Conservation (phyloP, 1,139 yeast genomes). For the Kodamaea anthophila region DNA sequence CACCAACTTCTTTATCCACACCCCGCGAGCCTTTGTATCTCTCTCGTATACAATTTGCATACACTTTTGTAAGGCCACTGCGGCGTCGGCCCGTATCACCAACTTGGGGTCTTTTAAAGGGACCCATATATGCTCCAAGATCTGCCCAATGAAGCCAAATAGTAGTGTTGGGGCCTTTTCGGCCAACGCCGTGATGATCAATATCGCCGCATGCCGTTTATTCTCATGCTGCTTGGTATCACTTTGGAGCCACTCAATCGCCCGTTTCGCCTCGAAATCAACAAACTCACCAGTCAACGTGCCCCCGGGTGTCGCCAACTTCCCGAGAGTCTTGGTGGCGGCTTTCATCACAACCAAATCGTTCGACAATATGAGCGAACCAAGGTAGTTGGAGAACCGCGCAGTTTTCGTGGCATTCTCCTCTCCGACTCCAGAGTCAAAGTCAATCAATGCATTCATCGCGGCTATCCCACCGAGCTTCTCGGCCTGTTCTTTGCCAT, state of each 20-base stretch:
- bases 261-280: conserved; percentile 83
- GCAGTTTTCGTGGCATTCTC: conserved; percentile 88
- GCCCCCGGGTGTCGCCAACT: conserved; percentile 84
- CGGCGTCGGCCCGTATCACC: conserved; percentile 76
- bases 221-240: conserved; percentile 72
- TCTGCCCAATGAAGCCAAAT: conserved; percentile 70
- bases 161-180: conserved; percentile 81
- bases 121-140: conserved; percentile 80
- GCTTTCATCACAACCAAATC: conserved; percentile 80
- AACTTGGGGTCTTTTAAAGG: conserved; percentile 77
- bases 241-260: conserved; percentile 84
- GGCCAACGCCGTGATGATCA: conserved; percentile 79
- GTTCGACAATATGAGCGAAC: conserved; percentile 74
- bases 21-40: conserved; percentile 62
- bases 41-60: conserved; percentile 72
- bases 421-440: conserved; percentile 58
- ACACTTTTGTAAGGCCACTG: conserved; percentile 72
- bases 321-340: conserved; percentile 84
- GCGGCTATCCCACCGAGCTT: conserved; percentile 90
- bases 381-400: conserved; percentile 78
- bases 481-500: conserved; percentile 64
- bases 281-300: conserved; percentile 87
- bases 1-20: conserved; percentile 69
- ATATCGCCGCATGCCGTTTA: conserved; percentile 85
- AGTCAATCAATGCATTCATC: conserved; percentile 77